phyloP scores from a whole-genome alignment of 306 rosid species.

The Ammopiptanthus mongolicus region DNA sequence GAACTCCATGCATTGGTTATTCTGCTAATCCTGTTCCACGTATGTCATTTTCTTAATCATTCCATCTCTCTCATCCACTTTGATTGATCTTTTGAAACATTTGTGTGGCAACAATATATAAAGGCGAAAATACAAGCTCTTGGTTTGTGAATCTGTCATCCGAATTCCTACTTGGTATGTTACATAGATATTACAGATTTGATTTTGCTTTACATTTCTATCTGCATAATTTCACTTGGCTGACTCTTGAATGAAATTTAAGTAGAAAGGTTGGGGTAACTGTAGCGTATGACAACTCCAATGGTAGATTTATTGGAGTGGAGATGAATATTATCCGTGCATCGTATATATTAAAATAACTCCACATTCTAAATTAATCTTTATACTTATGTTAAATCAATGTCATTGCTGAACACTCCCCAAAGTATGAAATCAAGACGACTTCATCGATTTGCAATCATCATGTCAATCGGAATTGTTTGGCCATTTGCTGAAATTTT shows the following conservation, averaged over 20 bases:
- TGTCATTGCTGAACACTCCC: conserved; percentile 64
- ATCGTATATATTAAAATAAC: neutral
- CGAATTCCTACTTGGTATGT: neutral
- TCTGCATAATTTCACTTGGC: conserved; percentile 1
- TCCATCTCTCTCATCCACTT: neutral
- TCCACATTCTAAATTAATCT: neutral
- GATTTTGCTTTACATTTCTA: neutral
- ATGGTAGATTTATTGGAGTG: neutral
- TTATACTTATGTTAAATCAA: conserved; percentile 20
- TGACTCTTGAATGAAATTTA: neutral
- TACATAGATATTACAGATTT: neutral
- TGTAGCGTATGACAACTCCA: neutral
- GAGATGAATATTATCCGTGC: neutral
- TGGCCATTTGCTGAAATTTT: too few relatives aligned
- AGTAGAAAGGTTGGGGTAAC: neutral
- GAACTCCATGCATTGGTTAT: conserved; percentile 80
- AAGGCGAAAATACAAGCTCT: neutral
- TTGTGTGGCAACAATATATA: neutral
- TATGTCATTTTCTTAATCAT: conserved; percentile 20
- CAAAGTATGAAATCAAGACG: conserved; percentile 37
- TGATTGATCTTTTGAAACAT: neutral
- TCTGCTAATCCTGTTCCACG: conserved; percentile 69
- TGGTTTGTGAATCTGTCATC: neutral
- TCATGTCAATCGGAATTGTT: too few relatives aligned
- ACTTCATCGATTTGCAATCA: conserved; percentile 52